Conservation (phyloP, 495 filamentous ascomycete genomes). For the Aspergillus bridgeri region DNA sequence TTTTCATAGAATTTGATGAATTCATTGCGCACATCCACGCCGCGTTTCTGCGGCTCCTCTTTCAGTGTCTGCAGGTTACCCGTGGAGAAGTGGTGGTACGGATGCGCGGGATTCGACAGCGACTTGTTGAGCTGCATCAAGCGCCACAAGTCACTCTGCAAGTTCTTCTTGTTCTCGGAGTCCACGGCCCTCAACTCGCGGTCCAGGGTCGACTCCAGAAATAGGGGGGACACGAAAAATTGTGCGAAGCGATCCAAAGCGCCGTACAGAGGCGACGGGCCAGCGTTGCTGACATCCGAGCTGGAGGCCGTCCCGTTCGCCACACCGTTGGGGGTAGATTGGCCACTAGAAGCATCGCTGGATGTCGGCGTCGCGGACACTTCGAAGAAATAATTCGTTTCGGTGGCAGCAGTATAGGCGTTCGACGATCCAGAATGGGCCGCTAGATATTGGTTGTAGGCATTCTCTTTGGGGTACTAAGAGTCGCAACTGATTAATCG, state of each 20-base stretch:
- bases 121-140: constrained; percentile 89
- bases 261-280: constrained; percentile 71
- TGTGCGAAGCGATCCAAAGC: constrained; percentile 95
- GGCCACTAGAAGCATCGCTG: constrained; percentile 41
- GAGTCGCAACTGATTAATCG: neutral
- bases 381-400: constrained; percentile 98
- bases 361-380: constrained; percentile 64
- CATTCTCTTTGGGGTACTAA: constrained; percentile 91
- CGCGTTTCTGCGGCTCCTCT: constrained; percentile 73
- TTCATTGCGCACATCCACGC: constrained; percentile 84
- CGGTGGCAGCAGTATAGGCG: constrained; percentile 88
- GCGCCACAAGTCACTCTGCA: constrained; percentile 93
- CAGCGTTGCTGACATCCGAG: constrained; percentile 14
- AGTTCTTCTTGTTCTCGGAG: constrained; percentile 99
- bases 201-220: constrained; percentile 84
- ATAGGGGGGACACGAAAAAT: constrained; percentile 93
- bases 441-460: constrained; percentile 88
- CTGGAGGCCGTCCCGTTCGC: constrained; percentile 33
- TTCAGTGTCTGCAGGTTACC: constrained; percentile 89
- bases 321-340: constrained; percentile 40
- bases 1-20: constrained; percentile 91
- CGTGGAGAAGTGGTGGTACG: constrained; percentile 95
- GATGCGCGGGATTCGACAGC: constrained; percentile 83
- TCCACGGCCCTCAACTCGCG: constrained; percentile 91
- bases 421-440: constrained; percentile 88